Evolutionary conservation across 2,329 filamentous ascomycete genomes (phyloP), one percentile per base, ranked within the genome.

Genomic region (Aspergillus latus): DNA sequence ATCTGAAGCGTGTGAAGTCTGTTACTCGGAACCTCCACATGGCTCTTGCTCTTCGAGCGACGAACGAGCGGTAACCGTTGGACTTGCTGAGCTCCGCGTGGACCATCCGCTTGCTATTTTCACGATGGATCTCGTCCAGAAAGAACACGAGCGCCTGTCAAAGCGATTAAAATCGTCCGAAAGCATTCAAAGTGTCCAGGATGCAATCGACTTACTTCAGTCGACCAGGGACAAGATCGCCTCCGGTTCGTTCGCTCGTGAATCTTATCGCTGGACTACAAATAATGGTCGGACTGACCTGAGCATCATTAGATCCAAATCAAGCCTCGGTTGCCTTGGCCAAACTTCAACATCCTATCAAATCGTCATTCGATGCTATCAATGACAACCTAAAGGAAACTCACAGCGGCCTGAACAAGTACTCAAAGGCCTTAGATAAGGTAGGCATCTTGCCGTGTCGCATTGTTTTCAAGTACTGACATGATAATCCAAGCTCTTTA

Each of bases 301-400:
- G n/a, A 45, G 46, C 49, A 29, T 40, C 48, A 29, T 45, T 74
- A 83, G 88, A 92, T 66, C 85, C 88, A 26, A 84, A 86, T 61
- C 84, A 84, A 39, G 86, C 90, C 13, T 84, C 87, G 42, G 79
- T 92, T 58, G 88, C 87, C 28, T 83, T 97, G 65, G 88, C 89
- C 30, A 92, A 88, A 70, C 83, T 97, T 15, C 92, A 97, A 71
- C 92, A 89, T 61, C 90, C 92, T 0, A 81, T 96, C 55, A 94
- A 92, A 68, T 80, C 87, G 50, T 86, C 87, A 1, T 88, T 97
- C 59, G 91, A 96, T 39, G 82, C 84, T 36, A 85, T 96, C 39
- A 93, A 88, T 63, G 86, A 88, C 52, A 87, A 90, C 66, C 77
- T 97, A 49, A 94, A 91, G 72, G 89, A 90, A 54, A 87, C 94